Base-by-base conservation (phyloP, 768 basidiomycete genomes). In the Tylopilus balloui region DNA sequence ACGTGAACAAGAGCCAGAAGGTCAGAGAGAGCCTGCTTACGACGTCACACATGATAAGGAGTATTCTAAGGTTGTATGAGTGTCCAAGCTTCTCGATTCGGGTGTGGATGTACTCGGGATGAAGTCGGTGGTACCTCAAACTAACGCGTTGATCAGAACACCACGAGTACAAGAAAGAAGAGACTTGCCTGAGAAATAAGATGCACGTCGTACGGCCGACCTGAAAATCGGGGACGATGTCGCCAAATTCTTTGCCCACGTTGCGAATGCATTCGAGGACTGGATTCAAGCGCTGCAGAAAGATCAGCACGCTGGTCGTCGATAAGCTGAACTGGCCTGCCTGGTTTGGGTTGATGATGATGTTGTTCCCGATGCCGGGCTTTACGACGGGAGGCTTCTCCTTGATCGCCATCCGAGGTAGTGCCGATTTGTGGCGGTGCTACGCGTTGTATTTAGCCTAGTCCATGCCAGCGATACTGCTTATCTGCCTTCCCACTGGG, bases 61-160 rank as follows among this genome's bases (percentile, higher is more conserved):
- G 73, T 47, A 99, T 79, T 40, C 96, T 73, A 14, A 98, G 76
- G 52, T 78, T 87, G 67, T 92, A 98, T 2, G 81, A 79, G 29
- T 77, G 78, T 4, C 86, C 88, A 17, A 99, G 80, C 56, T 83
- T 86, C 59, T 92, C 87, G 50, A 99, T 92, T 12, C 96, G 84
- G 43, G 79, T 78, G 65, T 92, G 90, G 48, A 99, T 85, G 65
- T 99, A 99, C 67, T 98, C 96, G 13, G 96, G 96, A 67, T 98
- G 96, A 13, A 99, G 78, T 43, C 94, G 87, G 61, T 98, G 94
- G 58, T 98, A 98, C 61, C 83, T 88, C 56, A 98, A 66, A 63
- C 96, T 97, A 52, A 2, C 17, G 27, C 9, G 19, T 15, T 49
- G 3, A 6, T 53, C 8, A 54, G 47, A 44, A 34, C 32, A 19